These are phyloP conservation scores for Xylaria sp. DNA, from an alignment of 2,329 filamentous ascomycete genomes.

Conservation along the genomic window DNA sequence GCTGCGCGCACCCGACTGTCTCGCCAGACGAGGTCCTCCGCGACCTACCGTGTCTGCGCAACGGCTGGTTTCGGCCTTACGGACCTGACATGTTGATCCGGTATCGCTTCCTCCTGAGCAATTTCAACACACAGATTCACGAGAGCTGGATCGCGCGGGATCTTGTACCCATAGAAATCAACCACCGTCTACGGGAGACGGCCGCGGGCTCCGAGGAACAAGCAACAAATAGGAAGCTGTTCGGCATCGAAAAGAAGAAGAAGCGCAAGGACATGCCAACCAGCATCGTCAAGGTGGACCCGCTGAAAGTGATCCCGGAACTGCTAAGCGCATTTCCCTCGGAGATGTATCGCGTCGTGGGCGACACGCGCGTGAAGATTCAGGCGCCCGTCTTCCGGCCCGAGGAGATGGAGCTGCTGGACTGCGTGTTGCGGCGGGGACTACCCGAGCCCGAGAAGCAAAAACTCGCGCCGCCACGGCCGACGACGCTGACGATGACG, in stretches of 20 bases:
- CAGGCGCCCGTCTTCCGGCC: conserved; percentile 29
- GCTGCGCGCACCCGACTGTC: conserved; percentile 29
- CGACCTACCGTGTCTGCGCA: conserved; percentile 32
- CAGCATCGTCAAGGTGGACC: conserved; percentile 33
- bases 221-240: conserved; percentile 7
- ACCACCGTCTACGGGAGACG: conserved; percentile 34
- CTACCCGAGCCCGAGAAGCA: conserved; percentile 18
- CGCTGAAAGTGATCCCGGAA: conserved; percentile 38
- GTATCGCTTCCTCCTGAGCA: conserved; percentile 36
- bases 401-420: conserved; percentile 33
- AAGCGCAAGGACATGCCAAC: conserved; percentile 24
- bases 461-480: neutral
- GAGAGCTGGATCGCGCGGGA: conserved; percentile 38
- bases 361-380: conserved; percentile 18
- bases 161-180: conserved; percentile 40
- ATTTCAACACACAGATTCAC: conserved; percentile 39
- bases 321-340: conserved; percentile 26
- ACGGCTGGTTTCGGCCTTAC: conserved; percentile 39
- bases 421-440: conserved; percentile 30
- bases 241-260: conserved; percentile 28
- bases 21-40: conserved; percentile 33
- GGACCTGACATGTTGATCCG: conserved; percentile 34
- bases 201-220: neutral
- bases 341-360: conserved; percentile 29
- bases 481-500: no score